Conservation (phyloP, 169 alveolate species). For the Plasmodium chabaudi region DNA sequence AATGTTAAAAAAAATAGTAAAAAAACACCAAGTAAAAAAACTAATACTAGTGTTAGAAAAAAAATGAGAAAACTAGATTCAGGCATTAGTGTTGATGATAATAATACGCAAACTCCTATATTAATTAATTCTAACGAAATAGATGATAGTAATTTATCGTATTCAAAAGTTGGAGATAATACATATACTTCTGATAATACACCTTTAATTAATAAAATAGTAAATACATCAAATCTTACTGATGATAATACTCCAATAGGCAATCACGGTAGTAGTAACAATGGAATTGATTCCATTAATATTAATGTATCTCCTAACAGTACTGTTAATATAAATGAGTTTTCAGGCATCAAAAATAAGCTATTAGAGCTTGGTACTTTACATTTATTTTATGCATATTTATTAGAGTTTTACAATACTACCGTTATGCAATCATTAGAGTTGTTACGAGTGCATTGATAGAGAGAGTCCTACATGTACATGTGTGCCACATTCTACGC, state of each 20-base stretch:
- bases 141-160: slow-evolving; percentile 18
- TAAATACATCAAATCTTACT: neutral
- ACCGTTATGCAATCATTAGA: neutral
- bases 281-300: slow-evolving; percentile 10
- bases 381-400: slow-evolving; percentile 1
- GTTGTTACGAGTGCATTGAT: neutral
- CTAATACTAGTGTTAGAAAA: slow-evolving; percentile 24
- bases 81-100: neutral
- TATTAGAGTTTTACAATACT: neutral
- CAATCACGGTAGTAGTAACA: neutral
- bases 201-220: slow-evolving; percentile 6
- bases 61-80: slow-evolving; percentile 21
- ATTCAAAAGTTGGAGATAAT: slow-evolving; percentile 17
- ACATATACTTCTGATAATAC: neutral
- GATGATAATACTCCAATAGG: neutral
- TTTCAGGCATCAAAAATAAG: slow-evolving; percentile 61
- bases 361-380: slow-evolving; percentile 68
- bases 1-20: slow-evolving; percentile 39
- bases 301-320: slow-evolving; percentile 57
- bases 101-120: slow-evolving; percentile 5
- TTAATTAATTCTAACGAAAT: slow-evolving; percentile 7
- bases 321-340: slow-evolving; percentile 49
- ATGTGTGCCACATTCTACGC: neutral
- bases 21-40: slow-evolving; percentile 8
- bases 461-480: neutral